Evolutionary conservation across 1,139 yeast genomes (phyloP).

Genomic region (Zygoascus sp.): DNA sequence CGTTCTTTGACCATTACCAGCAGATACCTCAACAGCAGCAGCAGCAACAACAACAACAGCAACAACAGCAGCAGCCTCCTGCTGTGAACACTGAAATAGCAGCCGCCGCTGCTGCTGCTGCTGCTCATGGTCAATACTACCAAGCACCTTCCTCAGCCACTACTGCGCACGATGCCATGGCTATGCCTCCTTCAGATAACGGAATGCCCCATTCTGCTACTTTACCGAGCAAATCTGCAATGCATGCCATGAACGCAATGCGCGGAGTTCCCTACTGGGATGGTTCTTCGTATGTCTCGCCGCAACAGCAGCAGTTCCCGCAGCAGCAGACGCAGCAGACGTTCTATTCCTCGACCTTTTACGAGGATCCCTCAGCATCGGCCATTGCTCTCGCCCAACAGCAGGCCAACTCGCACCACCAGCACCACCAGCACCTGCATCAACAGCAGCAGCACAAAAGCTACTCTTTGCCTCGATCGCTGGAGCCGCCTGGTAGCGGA

Average conservation of each 20-base stretch:
- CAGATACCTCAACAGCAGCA: too few species aligned
- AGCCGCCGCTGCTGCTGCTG: background rate
- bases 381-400: constrained; percentile 17
- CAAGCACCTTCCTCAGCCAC: constrained; percentile 1
- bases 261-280: constrained; percentile 4
- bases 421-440: too few species aligned
- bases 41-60: too few species aligned
- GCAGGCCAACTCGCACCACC: constrained; percentile 8
- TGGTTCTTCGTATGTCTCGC: background rate
- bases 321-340: constrained; percentile 1
- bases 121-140: constrained; percentile 3
- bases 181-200: background rate
- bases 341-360: constrained; percentile 14
- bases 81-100: background rate
- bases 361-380: constrained; percentile 15
- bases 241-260: background rate
- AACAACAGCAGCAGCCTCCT: background rate
- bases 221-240: background rate
- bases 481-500: background rate
- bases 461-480: constrained; percentile 23
- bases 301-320: constrained; percentile 1
- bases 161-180: background rate
- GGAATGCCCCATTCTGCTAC: constrained; percentile 2
- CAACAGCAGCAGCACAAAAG: constrained; percentile 24
- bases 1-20: background rate